These are phyloP conservation scores for Boletus rubescentipes DNA, from an alignment of 768 basidiomycete genomes.

Conservation along the genomic window DNA sequence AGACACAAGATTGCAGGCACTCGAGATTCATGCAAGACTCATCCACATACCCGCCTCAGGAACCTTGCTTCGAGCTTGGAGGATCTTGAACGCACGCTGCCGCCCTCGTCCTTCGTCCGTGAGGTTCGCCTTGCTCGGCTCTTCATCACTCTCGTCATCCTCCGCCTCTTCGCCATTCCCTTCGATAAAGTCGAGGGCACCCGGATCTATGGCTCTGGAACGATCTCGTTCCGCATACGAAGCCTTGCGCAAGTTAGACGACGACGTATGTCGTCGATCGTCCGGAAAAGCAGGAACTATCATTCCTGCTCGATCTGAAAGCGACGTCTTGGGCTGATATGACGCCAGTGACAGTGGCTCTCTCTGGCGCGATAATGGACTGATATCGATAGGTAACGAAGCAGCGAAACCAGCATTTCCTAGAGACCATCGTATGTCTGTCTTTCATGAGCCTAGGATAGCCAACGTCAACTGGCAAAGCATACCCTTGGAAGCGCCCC, in stretches of 20 bases:
- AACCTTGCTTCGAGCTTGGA: slow-evolving; percentile 65
- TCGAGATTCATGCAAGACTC: slow-evolving; percentile 55
- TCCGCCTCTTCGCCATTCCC: slow-evolving; percentile 53
- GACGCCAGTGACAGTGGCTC: slow-evolving; percentile 52
- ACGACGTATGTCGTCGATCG: slow-evolving; percentile 31
- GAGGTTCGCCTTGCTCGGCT: slow-evolving; percentile 18
- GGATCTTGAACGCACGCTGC: slow-evolving; percentile 62
- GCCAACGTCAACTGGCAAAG: not conserved
- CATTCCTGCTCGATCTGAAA: slow-evolving; percentile 38
- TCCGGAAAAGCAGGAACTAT: slow-evolving; percentile 30
- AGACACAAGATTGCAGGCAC: slow-evolving; percentile 4
- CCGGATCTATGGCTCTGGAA: slow-evolving; percentile 63
- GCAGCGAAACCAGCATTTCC: slow-evolving; percentile 40
- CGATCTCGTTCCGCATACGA: slow-evolving; percentile 71
- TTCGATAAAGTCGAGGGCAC: slow-evolving; percentile 57
- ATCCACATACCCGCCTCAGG: slow-evolving; percentile 81
- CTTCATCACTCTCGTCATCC: slow-evolving; percentile 33
- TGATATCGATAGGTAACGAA: slow-evolving; percentile 67
- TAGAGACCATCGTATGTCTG: slow-evolving; percentile 30
- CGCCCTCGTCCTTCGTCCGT: slow-evolving; percentile 45
- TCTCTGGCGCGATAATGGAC: slow-evolving; percentile 34
- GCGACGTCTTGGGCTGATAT: slow-evolving; percentile 52
- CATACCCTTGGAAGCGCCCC: slow-evolving; percentile 30
- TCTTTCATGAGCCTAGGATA: slow-evolving; percentile 7
- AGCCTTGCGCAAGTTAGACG: slow-evolving; percentile 55